Base-by-base conservation (phyloP, 2,329 filamentous ascomycete genomes). In the Calonectria ilicicola region DNA sequence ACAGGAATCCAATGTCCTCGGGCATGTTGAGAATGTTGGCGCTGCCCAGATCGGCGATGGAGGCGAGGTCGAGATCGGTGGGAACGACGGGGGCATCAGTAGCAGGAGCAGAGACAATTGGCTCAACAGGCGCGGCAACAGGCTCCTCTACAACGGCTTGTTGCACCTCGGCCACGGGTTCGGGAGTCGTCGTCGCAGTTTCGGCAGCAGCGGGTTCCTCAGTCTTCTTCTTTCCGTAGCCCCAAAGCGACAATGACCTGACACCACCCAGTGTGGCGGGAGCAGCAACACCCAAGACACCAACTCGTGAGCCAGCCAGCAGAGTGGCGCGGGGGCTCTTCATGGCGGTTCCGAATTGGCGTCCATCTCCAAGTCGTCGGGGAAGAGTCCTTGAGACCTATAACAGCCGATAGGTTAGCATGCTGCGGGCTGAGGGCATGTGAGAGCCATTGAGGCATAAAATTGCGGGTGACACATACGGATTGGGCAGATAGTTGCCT, bases 1-100 rank as follows among this genome's bases (percentile, higher is more conserved):
- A 91, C 71, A 99, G 87, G 80, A 96, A 98, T 74, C 97, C 97
- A 71, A 98, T 90, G 64, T 91, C 88, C 80, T 96, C 93, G 42
- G 93, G 91, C 74, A 95, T 90, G 74, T 89, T 85, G 72, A 91
- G 87, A 67, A 91, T 84, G 67, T 87, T 85, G 70, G 83, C 80
- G 63, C 84, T 81, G 73, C 84, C 83, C 53, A 84, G 76, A 69
- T 82, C 79, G 75, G 80, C 77, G 64, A 84, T 81, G 46, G 81
- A 76, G 64, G 80, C 75, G 69, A 85, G 77, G 76, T 84, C 82
- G 75, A 82, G 53, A n/a, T 83, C 80, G 73, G 81, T 75, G 40
- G 82, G 69, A 17, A 77, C 72, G 63, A 77, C 73, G 51, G 78
- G 53, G 67, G 76, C 65, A 66, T 79, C 73, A 35, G 73, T 72